phyloP scores from a whole-genome alignment of 805 yeast genomes.

The Saturnispora kantuleensis region DNA sequence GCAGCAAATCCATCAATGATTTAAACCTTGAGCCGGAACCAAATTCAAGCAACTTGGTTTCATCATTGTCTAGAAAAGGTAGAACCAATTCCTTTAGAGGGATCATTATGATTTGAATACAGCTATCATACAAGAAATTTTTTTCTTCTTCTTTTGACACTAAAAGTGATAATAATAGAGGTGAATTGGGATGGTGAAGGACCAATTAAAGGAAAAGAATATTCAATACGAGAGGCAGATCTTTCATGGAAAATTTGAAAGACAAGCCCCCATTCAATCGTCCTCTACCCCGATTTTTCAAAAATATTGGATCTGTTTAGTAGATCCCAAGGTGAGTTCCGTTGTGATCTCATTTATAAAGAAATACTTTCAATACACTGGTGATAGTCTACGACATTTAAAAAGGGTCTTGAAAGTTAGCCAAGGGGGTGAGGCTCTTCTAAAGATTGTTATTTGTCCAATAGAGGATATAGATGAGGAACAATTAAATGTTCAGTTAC shows the following conservation, averaged over 20 bases:
- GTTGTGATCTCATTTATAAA: constrained; percentile 19
- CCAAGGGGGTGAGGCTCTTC: constrained; percentile 9
- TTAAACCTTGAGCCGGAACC: constrained; percentile 8
- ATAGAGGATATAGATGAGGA: constrained; percentile 26
- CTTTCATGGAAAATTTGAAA: constrained; percentile 31
- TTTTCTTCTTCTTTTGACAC: neutral
- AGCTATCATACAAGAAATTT: constrained; percentile 1
- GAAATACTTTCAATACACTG: constrained; percentile 19
- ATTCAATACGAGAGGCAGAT: constrained; percentile 36
- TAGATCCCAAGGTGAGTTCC: constrained; percentile 29
- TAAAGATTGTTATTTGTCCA: constrained; percentile 39
- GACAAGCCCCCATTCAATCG: constrained; percentile 26
- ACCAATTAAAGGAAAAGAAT: constrained; percentile 2
- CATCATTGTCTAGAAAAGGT: neutral
- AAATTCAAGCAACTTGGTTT: neutral
- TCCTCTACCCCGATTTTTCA: constrained; percentile 23
- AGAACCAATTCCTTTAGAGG: constrained; percentile 1
- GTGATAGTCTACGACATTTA: constrained; percentile 31
- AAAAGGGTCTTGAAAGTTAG: constrained; percentile 38
- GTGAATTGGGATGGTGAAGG: neutral
- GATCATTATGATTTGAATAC: neutral
- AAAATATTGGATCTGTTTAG: constrained; percentile 35
- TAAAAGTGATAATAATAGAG: neutral
- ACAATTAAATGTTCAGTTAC: constrained; percentile 7
- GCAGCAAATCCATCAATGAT: neutral